Evolutionary conservation across 495 filamentous ascomycete species (phyloP).

Genomic region (Lepraria neglecta): DNA sequence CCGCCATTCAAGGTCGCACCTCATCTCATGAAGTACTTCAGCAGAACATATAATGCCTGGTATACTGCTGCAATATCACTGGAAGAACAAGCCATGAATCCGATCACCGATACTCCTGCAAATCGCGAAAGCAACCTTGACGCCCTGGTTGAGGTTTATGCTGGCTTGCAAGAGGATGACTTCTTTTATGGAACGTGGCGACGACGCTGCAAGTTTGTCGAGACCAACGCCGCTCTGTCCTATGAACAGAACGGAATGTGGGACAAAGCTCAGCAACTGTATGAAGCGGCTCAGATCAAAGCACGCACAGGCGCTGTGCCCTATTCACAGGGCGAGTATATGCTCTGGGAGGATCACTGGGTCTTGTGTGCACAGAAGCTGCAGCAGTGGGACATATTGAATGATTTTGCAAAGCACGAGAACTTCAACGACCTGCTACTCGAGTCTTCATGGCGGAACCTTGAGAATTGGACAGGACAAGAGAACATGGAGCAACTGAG

Average conservation of each 20-base stretch:
- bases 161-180: conserved; percentile 85
- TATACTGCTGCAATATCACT: conserved; percentile 80
- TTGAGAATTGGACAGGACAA: conserved; percentile 82
- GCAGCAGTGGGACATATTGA: conserved; percentile 96
- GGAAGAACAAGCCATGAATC: conserved; percentile 75
- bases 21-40: conserved; percentile 90
- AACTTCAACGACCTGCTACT: conserved; percentile 96
- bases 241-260: conserved; percentile 99
- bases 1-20: conserved; percentile 88
- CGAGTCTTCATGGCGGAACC: conserved; percentile 88
- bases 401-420: conserved; percentile 97
- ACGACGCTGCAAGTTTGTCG: conserved; percentile 86
- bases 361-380: conserved; percentile 94
- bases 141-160: conserved; percentile 84
- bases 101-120: conserved; percentile 71
- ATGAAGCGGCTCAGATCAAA: conserved; percentile 94
- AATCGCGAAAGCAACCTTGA: conserved; percentile 92
- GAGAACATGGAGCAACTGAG: conserved; percentile 85
- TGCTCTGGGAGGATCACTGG: conserved; percentile 99
- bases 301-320: conserved; percentile 86
- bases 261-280: conserved; percentile 95
- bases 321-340: conserved; percentile 94
- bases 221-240: conserved; percentile 92
- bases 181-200: conserved; percentile 98
- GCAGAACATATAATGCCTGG: conserved; percentile 89